Percentiles rank a stretch among this genome's conserved stretches.
These are phyloP conservation scores for Pezizomycotina sp. DNA, from an alignment of 2,329 filamentous ascomycete genomes.

Conservation along the genomic window DNA sequence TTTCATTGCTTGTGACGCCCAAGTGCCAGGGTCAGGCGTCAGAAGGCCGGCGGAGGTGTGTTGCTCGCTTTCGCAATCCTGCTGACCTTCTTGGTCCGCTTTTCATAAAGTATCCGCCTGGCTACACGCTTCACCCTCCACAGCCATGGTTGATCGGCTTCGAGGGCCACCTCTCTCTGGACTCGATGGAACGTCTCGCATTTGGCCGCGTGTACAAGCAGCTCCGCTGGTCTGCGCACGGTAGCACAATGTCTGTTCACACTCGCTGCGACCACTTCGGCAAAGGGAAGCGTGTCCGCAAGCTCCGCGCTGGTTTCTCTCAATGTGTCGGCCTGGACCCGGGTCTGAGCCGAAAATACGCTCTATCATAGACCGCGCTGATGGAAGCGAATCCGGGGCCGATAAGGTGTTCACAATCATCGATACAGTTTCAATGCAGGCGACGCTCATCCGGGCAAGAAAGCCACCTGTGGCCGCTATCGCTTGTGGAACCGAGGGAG, in stretches of 20 bases:
- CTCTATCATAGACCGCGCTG: no score
- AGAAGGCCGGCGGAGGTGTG: neutral
- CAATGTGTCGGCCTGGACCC: neutral
- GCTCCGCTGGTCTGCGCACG: no score
- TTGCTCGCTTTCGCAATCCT: constrained; percentile 25
- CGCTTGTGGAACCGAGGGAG: constrained; percentile 33
- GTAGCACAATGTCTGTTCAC: no score
- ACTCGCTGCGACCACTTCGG: constrained; percentile 25
- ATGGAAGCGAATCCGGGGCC: neutral
- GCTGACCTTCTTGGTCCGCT: constrained; percentile 25
- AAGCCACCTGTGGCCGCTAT: constrained; percentile 32
- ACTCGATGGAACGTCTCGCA: no score
- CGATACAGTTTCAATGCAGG: constrained; percentile 28
- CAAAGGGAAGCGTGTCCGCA: constrained; percentile 24
- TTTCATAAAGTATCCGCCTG: no score
- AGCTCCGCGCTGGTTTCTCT: constrained; percentile 24
- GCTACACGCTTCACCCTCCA: no score
- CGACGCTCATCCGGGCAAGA: constrained; percentile 28
- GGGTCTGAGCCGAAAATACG: no score
- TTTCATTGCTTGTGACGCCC: neutral
- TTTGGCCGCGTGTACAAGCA: no score
- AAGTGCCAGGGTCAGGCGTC: neutral
- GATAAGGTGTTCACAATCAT: constrained; percentile 29
- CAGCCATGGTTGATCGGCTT: no score
- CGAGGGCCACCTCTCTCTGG: no score